A percentile compares a stretch with the other conserved stretches of the same genome.
These are phyloP conservation scores for Cicer pinnatifidum DNA, from an alignment of 306 rosid species.

Conservation along the genomic window DNA sequence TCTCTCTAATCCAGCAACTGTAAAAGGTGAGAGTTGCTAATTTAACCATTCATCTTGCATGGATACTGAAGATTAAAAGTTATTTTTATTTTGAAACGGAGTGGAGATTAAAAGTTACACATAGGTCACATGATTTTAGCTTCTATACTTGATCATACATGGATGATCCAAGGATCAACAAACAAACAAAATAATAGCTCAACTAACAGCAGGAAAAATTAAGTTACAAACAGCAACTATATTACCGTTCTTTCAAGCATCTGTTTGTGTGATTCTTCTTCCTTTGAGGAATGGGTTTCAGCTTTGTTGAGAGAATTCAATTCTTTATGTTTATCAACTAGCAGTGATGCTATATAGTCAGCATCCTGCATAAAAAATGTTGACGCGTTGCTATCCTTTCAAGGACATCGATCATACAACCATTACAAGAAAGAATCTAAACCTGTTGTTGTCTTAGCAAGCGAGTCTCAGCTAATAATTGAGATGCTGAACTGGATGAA, in stretches of 20 bases:
- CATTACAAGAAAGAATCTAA: conserved; percentile 39
- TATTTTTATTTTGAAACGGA: too few relatives aligned
- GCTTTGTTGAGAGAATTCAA: conserved; percentile 48
- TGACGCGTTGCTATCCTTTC: conserved; percentile 31
- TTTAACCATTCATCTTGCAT: conserved; percentile 11
- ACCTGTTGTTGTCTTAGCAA: conserved; percentile 74
- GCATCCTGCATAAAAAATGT: conserved; percentile 58
- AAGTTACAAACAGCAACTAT: conserved; percentile 13
- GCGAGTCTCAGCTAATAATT: conserved; percentile 49
- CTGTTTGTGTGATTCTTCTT: conserved; percentile 46
- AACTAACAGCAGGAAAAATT: conserved; percentile 24
- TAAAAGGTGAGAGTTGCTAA: neutral
- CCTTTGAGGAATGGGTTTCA: conserved; percentile 49
- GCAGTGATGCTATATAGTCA: conserved; percentile 59
- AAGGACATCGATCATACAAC: conserved; percentile 27
- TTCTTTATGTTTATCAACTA: conserved; percentile 59
- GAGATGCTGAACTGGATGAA: conserved; percentile 40
- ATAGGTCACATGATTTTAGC: neutral
- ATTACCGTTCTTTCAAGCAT: conserved; percentile 49
- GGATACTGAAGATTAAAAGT: neutral
- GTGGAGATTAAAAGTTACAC: neutral
- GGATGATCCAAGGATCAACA: neutral
- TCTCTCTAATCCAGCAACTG: neutral
- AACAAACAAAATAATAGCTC: conserved; percentile 11
- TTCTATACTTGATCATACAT: neutral